Evolutionary conservation across 2,329 filamentous ascomycete genomes (phyloP).

Genomic region (Ascomycota sp.): DNA sequence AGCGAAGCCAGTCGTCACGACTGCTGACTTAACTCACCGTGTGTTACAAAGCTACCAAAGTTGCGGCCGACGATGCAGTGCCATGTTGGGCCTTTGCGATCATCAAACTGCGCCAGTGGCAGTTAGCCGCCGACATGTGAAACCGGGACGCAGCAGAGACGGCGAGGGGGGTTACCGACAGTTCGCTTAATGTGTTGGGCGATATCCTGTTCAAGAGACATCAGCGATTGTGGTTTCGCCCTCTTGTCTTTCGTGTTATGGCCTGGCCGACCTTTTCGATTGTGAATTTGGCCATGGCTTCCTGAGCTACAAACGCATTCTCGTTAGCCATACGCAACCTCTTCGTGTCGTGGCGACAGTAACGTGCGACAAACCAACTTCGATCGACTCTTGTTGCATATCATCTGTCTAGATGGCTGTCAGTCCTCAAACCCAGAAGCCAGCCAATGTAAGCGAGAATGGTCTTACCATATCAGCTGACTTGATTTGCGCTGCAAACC

Average conservation of each 20-base stretch:
- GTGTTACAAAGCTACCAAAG: conserved; percentile 97
- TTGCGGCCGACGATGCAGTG: conserved; percentile 97
- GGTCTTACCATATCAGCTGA: conserved; percentile 80
- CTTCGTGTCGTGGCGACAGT: background rate
- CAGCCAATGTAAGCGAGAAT: background rate
- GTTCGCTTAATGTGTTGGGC: conserved; percentile 91
- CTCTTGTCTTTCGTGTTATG: too few relatives aligned
- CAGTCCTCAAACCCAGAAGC: conserved; percentile 8
- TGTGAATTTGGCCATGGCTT: conserved; percentile 41
- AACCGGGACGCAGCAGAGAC: background rate
- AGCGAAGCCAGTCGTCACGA: too few relatives aligned
- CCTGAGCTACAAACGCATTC: conserved; percentile 26
- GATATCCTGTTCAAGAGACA: conserved; percentile 47
- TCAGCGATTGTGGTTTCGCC: conserved; percentile 4
- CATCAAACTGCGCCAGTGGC: conserved; percentile 55
- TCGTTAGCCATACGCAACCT: conserved; percentile 7
- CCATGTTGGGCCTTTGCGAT: conserved; percentile 94
- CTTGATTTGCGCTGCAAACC: conserved; percentile 68
- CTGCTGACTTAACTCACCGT: conserved; percentile 39
- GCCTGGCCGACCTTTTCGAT: conserved; percentile 31
- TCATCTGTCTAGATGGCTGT: conserved; percentile 57
- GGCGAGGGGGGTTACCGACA: conserved; percentile 24
- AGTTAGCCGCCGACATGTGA: background rate
- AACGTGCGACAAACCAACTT: conserved; percentile 55
- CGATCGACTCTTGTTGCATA: conserved; percentile 89